Base-by-base conservation (phyloP, 179 eudicot species). In the Beta lomatogona region DNA sequence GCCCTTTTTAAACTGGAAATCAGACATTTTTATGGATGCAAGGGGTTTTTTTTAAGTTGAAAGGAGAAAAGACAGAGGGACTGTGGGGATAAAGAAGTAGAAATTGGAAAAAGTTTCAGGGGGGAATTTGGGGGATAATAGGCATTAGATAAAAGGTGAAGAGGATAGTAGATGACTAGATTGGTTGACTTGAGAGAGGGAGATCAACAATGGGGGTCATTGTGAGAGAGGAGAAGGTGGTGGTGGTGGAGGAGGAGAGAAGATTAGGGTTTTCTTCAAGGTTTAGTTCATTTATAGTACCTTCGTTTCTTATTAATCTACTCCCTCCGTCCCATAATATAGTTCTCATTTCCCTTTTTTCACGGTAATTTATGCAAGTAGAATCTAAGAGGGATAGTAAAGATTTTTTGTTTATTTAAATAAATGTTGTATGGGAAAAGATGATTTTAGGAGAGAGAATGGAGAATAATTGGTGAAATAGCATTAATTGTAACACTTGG, bases 1-100 rank as follows among this genome's bases (percentile, higher is more conserved):
- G 9, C 93, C 98, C 48, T 83, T 86, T 71, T 82, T 82, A 84
- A 91, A 94, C 58, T 80, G 70, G 3, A 73, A 70, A 55, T 78
- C 48, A 11, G 78, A 2, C 87, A 85, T 82, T 28, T 18, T 74
- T 81, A 6, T 45, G 1, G 1, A 68, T 54, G 41, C 6, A 4
- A 16, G 55, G 48, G 8, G 3, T 36, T 55, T 70, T 5, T 4
- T 36, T 36, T 0, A 25, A 25, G 28, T 25, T 25, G 28, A 25
- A 25, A 25, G 28, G 28, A 25, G 64, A 8, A 10, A 8, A 5
- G 67, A 57, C 3, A 8, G 36, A 68, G 78, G 59, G 73, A 45
- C 25, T 41, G 53, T 6, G 54, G 28, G 4, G 11, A 19, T n/a
- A 9, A 75, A 75, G 25, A 5, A 19, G 60, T 31, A 9, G 19